These are phyloP conservation scores for Colletotrichum limetticola DNA, from an alignment of 2,329 filamentous ascomycete genomes.

Conservation along the genomic window DNA sequence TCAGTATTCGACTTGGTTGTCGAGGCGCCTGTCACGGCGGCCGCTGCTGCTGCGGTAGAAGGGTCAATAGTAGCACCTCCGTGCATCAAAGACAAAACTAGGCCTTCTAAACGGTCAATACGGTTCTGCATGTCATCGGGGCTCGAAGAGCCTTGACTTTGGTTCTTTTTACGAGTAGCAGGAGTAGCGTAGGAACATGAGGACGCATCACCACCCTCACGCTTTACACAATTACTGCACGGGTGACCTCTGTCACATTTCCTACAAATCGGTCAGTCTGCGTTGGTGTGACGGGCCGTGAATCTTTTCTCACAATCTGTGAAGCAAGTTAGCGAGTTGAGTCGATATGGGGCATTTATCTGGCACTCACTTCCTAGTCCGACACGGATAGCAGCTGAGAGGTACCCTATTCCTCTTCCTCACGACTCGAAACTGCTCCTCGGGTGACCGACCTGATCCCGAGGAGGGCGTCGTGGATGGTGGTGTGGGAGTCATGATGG, in stretches of 20 bases:
- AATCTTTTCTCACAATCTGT: constrained; percentile 48
- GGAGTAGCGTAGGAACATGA: constrained; percentile 88
- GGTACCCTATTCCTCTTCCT: constrained; percentile 93
- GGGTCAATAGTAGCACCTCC: constrained; percentile 71
- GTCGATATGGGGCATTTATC: neutral
- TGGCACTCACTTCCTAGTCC: constrained; percentile 82
- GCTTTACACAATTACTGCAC: constrained; percentile 94
- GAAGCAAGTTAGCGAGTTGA: constrained; percentile 37
- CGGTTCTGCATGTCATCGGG: constrained; percentile 99
- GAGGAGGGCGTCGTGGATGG: constrained; percentile 83
- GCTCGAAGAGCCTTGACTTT: constrained; percentile 67
- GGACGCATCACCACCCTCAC: constrained; percentile 81
- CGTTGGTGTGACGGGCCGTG: neutral
- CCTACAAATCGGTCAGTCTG: constrained; percentile 57
- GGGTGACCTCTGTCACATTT: constrained; percentile 95
- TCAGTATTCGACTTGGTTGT: constrained; percentile 48
- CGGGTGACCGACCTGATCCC: constrained; percentile 77
- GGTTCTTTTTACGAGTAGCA: constrained; percentile 77
- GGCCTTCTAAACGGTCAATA: constrained; percentile 91
- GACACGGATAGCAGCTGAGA: constrained; percentile 89
- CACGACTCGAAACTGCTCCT: constrained; percentile 87
- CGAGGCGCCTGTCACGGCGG: constrained; percentile 38
- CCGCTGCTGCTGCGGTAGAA: constrained; percentile 46
- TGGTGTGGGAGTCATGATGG: constrained; percentile 78
- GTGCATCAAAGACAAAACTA: constrained; percentile 95